A percentile compares a stretch with the other conserved stretches of the same genome.
phyloP scores from a whole-genome alignment of 352 stramenopile species.

The Pythium brassicae region DNA sequence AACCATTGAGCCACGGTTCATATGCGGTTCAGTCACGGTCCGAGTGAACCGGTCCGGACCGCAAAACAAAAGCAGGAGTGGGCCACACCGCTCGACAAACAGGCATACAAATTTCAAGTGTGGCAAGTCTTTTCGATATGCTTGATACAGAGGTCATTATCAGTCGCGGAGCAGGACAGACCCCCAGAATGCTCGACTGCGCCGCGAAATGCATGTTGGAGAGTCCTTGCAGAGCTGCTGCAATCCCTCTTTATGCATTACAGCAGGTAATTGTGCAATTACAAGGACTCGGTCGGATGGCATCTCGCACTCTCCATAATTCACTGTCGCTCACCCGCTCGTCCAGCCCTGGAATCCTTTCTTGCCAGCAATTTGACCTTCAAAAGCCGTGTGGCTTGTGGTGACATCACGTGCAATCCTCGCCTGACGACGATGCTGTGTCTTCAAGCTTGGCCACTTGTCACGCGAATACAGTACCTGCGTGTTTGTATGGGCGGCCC shows the following conservation, averaged over 20 bases:
- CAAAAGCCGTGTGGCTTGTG: background rate
- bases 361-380: background rate
- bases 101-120: background rate
- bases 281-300: background rate
- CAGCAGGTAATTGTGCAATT: too few species aligned
- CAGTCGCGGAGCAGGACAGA: too few species aligned
- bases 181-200: too few species aligned
- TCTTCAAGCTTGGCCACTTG: background rate
- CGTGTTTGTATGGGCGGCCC: too few species aligned
- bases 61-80: background rate
- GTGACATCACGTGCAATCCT: background rate
- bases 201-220: too few species aligned
- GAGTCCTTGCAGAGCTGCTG: too few species aligned
- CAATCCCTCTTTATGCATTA: too few species aligned
- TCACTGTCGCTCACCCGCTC: background rate
- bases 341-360: too few species aligned
- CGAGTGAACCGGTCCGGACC: slow-evolving; percentile 10
- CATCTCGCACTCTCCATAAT: background rate
- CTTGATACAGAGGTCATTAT: too few species aligned
- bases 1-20: slow-evolving; percentile 15
- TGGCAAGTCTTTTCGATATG: background rate
- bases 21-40: background rate
- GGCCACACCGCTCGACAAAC: slow-evolving; percentile 1
- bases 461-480: too few species aligned
- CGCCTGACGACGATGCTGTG: background rate